Evolutionary conservation across 192 early-diverging fungal species (phyloP), one percentile per base, ranked within the genome.

Genomic region (Ambispora gerdemannii): DNA sequence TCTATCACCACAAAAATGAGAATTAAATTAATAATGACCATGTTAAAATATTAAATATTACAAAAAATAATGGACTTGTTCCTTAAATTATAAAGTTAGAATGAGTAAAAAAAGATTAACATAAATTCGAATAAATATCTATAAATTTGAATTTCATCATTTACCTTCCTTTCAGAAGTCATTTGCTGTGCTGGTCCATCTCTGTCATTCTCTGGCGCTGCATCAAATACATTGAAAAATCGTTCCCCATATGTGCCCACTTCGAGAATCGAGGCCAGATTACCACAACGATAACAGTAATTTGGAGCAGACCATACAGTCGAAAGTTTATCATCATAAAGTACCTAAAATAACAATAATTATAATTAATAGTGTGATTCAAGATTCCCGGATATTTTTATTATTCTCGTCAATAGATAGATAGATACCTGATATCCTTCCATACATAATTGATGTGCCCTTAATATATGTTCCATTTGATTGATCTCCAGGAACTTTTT

Each of bases 241-340:
- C 91, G 78, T 72, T 92, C 88, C 13, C 92, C 85, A 19, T 82
- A 80, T 0, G 82, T 82, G 28, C 87, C 87, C 24, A 95, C 88
- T 74, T 95, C 91, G 1, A 95, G 73, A 28, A 95, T 89, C 2
- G 88, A 90, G 0, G 92, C 93, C 73, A 92, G 63, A 68, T 95
- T 95, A 13, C 93, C 92, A 51, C 91, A 92, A 50, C 93, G 81
- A 63, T 93, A 91, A 75, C 93, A 95, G 72, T 95, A 94, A 49
- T 87, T 89, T 3, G 90, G 90, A 17, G 92, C 91, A 25, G 90
- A 92, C 92, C 92, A 95, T 2, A 95, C 93, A 2, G 92, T 95
- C 11, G 87, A 89, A 13, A 95, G 84, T 65, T 87, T 85, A 63
- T 93, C 89, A 71, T 93, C 91, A 78, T 90, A 93, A 20, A 93